A percentile compares a stretch with the other conserved stretches of the same genome.
phyloP scores from a whole-genome alignment of 257 asterid genomes.

The Solanum habrochaites region DNA sequence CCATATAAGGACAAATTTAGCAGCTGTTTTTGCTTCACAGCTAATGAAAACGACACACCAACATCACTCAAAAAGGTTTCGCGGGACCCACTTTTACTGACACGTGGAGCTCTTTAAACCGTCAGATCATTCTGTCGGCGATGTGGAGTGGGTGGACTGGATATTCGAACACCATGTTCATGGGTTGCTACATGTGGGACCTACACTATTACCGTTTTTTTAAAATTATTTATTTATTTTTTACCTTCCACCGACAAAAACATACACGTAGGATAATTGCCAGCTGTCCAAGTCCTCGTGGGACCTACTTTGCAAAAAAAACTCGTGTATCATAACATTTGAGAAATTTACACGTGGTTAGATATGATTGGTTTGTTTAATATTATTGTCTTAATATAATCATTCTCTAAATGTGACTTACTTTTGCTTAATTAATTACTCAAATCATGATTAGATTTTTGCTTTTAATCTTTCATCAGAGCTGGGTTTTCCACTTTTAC shows the following conservation, averaged over 20 bases:
- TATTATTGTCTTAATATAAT: not conserved
- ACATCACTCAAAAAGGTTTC: slow-evolving; percentile 3
- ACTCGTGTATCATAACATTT: not conserved
- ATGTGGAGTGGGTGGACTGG: not conserved
- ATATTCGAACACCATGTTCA: not conserved
- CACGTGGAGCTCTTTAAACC: slow-evolving; percentile 13
- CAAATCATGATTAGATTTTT: not conserved
- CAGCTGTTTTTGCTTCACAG: slow-evolving; percentile 5
- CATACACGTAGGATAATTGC: not conserved
- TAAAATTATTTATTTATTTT: not conserved
- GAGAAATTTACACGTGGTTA: not conserved
- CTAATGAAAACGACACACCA: slow-evolving; percentile 28
- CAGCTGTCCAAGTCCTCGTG: not conserved
- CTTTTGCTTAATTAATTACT: not conserved
- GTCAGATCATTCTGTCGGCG: slow-evolving; percentile 33
- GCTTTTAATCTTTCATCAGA: not conserved
- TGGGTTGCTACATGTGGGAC: not conserved
- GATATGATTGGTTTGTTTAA: not conserved
- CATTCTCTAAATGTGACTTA: not conserved
- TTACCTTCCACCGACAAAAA: not conserved
- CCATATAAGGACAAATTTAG: not conserved
- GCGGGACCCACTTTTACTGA: not conserved
- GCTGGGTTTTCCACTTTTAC: not conserved
- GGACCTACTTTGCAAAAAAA: not conserved
- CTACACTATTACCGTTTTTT: not conserved